Base-by-base conservation (phyloP, 148 eudicot genomes). In the Silene uniflora region DNA sequence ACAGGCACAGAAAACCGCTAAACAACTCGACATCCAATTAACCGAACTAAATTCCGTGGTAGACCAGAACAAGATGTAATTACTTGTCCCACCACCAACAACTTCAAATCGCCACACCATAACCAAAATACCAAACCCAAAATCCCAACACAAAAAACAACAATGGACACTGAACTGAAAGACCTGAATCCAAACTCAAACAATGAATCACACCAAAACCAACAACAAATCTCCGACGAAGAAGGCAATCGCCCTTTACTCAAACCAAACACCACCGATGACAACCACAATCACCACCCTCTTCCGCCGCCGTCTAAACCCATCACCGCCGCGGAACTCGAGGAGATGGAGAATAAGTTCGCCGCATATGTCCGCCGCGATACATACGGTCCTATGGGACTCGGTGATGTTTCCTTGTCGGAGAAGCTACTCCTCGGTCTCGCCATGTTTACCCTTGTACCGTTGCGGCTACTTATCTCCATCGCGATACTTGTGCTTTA, bases 281-380 rank as follows among this genome's bases (percentile, higher is more conserved):
- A 59, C 56, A 70, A 73, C 42, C 24, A 25, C 47, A 17, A 35
- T 6, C 29, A 25, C 3, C 75, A 70, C 23, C n/a, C 81, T 35
- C 75, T 56, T 61, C 39, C 82, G 13, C 21, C 81, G 6, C 58
- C 78, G 2, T 74, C 63, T 21, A 72, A 71, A 8, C 71, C 80
- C 1, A 46, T 74, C 16, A 52, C 90, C 3, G 76, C 71, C 18
- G 79, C 75, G 1, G 80, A 76, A 47, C 71, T 90, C 25, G 77
- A 82, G 7, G 95, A 87, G 65, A 85, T 92, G 73, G 92, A 90
- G 83, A 87, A 80, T 80, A 92, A 88, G 81, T 92, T 42, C 83
- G 97, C 97, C 9, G 88, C 97, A 1, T 92, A 76, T 32, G 92
- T 87, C 35, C 87, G 97, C 61, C 55, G 77, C 55, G 97, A 92